Base-by-base conservation (phyloP, 495 filamentous ascomycete species). In the Cercophora newfieldiana region DNA sequence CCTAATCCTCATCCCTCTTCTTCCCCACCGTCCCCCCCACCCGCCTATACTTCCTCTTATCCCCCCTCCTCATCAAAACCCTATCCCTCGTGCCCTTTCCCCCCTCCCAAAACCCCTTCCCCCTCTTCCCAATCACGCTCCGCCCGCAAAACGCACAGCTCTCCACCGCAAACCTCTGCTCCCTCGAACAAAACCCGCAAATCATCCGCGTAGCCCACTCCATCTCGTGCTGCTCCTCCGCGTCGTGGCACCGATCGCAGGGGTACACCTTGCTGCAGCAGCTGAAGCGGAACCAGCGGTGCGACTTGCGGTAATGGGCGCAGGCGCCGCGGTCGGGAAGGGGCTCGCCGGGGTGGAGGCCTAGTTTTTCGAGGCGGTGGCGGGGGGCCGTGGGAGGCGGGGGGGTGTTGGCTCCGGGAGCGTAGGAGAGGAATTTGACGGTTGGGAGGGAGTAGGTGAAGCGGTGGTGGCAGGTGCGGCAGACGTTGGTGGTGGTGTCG, bases 121-220 rank as follows among this genome's bases (percentile, higher is more conserved):
- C 89, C 31, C 71, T 66, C 57, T 74, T 73, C 5, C 91, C 88
- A n/a, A 92, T 81, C 1, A 97, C 83, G 22, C 79, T 82, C n/a
- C 88, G 78, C 66, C 87, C 89, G 73, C 93, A 97, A 57, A 93
- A 86, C 0, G 80, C 84, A 69, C 93, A 97, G 57, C 90, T 89
- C 70, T 96, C 91, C 0, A 90, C 89, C 44, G 87, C 78, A 74
- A 91, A 97, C 63, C 89, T 89, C 82, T 95, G 91, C 79, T 97
- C 93, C 58, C 93, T 78, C 16, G 88, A 91, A 72, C 91, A 94
- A 74, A 83, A 90, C 24, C 91, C 91, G 75, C 92, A 97, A 24
- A 97, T 87, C 93, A 97, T 97, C 48, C 92, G 79, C 68, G 91
- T 91, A 2, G 92, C 93, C 79, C 93, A 90, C 78, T 96, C 93